Conservation (phyloP, 768 basidiomycete species). For the Russula vinacea region DNA sequence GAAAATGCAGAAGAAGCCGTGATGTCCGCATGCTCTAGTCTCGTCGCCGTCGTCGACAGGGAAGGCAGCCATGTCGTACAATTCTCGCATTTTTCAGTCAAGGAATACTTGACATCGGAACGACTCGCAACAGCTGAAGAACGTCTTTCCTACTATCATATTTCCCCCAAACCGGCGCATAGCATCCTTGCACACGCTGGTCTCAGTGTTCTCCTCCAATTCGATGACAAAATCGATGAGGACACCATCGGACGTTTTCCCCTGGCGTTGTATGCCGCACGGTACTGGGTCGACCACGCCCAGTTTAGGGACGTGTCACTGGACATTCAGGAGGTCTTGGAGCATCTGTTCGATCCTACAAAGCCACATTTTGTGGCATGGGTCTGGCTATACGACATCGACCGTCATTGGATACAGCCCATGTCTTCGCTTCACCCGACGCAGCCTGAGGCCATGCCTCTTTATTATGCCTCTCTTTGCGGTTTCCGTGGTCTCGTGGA, state of each 20-base stretch:
- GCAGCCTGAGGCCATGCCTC: neutral
- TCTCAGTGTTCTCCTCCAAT: constrained; percentile 13
- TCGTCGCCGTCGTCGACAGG: neutral
- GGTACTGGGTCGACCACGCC: constrained; percentile 15
- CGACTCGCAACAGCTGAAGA: neutral
- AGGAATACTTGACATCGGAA: constrained; percentile 20
- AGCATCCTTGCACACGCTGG: neutral
- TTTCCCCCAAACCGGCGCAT: constrained; percentile 8
- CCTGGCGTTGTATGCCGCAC: neutral
- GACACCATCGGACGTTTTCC: neutral
- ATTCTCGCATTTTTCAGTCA: constrained; percentile 16
- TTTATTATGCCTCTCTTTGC: constrained; percentile 17
- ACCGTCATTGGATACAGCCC: constrained; percentile 3
- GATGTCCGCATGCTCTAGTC: neutral
- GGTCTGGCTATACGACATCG: constrained; percentile 14
- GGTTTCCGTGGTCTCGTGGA: constrained; percentile 12
- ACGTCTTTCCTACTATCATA: constrained; percentile 11
- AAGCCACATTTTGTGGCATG: constrained; percentile 14
- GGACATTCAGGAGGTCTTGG: neutral
- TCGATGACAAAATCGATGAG: constrained; percentile 3
- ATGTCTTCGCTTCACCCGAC: neutral
- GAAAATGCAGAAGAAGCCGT: neutral
- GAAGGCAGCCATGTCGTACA: neutral
- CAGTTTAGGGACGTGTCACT: neutral
- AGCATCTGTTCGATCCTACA: neutral